A percentile compares a stretch with the other conserved stretches of the same genome.
These are phyloP conservation scores for Umbilicus rupestris DNA, from an alignment of 164 flowering plant genomes.

Conservation along the genomic window DNA sequence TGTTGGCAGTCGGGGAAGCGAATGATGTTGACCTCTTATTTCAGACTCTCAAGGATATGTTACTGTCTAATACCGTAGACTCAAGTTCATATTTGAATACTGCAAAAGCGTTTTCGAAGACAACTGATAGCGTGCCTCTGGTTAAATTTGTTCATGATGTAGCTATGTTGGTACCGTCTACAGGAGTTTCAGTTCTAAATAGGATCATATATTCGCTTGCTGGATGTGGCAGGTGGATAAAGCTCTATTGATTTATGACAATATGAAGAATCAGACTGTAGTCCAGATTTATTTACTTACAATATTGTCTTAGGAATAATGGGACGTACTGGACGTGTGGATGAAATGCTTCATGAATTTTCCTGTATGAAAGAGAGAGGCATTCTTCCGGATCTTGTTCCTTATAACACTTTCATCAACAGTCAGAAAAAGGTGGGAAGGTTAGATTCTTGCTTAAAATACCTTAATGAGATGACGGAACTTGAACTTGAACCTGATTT, in stretches of 20 bases:
- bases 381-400: slow-evolving; percentile 48
- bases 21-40: slow-evolving; percentile 32
- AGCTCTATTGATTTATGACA: slow-evolving; percentile 57
- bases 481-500: slow-evolving; percentile 68
- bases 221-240: slow-evolving; percentile 46
- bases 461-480: slow-evolving; percentile 46
- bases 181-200: slow-evolving; percentile 36
- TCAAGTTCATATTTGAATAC: slow-evolving; percentile 33
- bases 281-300: slow-evolving; percentile 62
- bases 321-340: slow-evolving; percentile 49
- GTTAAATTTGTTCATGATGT: slow-evolving; percentile 41
- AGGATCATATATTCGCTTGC: slow-evolving; percentile 58
- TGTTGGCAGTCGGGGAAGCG: slow-evolving; percentile 35
- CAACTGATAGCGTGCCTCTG: slow-evolving; percentile 24
- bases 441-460: slow-evolving; percentile 39
- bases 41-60: slow-evolving; percentile 42
- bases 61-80: slow-evolving; percentile 25
- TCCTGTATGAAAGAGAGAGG: slow-evolving; percentile 46
- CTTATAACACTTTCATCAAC: slow-evolving; percentile 72
- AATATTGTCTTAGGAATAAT: slow-evolving; percentile 55
- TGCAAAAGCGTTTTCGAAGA: slow-evolving; percentile 48
- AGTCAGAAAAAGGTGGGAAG: slow-evolving; percentile 57
- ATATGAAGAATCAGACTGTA: slow-evolving; percentile 45
- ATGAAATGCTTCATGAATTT: slow-evolving; percentile 63
- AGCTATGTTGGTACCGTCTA: slow-evolving; percentile 33